These are phyloP conservation scores for Kuraishia hungarica DNA, from an alignment of 805 yeast species.

Conservation along the genomic window DNA sequence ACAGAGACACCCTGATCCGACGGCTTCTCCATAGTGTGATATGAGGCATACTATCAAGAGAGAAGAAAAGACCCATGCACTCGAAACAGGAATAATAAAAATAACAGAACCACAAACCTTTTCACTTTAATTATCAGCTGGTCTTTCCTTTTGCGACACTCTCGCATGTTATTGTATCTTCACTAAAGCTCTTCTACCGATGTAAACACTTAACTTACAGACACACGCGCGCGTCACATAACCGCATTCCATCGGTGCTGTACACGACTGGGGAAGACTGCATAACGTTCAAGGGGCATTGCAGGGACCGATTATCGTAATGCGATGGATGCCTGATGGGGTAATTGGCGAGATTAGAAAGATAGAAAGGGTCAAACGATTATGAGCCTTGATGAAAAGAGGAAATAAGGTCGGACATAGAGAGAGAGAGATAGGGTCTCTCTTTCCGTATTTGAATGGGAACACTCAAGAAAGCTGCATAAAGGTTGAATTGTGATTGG, in stretches of 20 bases:
- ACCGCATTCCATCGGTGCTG: not conserved
- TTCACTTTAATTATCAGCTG: too few species aligned
- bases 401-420: not conserved
- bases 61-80: too few species aligned
- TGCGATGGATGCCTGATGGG: not conserved
- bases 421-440: not conserved
- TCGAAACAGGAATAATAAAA: too few species aligned
- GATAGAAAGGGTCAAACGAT: not conserved
- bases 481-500: not conserved
- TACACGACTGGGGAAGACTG: not conserved
- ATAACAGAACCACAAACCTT: too few species aligned
- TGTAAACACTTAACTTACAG: not conserved
- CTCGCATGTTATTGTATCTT: too few species aligned
- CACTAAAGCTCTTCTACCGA: not conserved
- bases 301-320: not conserved
- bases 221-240: not conserved
- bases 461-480: not conserved
- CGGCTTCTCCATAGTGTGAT: not conserved
- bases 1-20: not conserved
- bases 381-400: not conserved
- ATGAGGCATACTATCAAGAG: not conserved
- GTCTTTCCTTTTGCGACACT: too few species aligned
- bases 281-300: not conserved
- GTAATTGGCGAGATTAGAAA: not conserved
- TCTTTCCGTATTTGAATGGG: not conserved